Conservation (phyloP, 371 early-diverging fungal species). For the Fennellomyces sp. region DNA sequence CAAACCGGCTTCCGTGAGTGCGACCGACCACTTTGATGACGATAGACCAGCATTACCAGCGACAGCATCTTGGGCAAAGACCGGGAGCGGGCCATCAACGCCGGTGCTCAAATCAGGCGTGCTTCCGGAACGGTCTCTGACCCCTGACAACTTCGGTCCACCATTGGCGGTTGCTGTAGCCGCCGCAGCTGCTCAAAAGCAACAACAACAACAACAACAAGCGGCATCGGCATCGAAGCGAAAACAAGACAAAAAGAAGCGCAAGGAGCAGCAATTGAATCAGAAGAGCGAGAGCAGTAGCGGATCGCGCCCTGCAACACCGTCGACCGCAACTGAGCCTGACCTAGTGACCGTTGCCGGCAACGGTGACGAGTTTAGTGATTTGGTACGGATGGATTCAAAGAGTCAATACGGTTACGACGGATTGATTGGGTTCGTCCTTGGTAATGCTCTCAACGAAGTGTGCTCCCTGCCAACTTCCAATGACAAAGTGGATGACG, state of each 20-base stretch:
- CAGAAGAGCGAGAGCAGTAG: slow-evolving; percentile 28
- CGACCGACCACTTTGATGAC: slow-evolving; percentile 18
- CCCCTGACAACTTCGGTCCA: slow-evolving; percentile 53
- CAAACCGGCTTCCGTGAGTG: slow-evolving; percentile 7
- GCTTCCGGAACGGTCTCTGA: slow-evolving; percentile 37
- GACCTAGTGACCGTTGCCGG: background rate
- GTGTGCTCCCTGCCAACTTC: slow-evolving; percentile 14
- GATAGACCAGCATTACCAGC: slow-evolving; percentile 64
- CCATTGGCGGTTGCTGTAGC: slow-evolving; percentile 56
- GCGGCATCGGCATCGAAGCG: slow-evolving; percentile 33
- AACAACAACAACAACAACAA: slow-evolving; percentile 23
- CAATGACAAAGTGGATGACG: slow-evolving; percentile 12
- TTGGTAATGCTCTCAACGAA: slow-evolving; percentile 40
- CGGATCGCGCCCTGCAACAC: slow-evolving; percentile 18
- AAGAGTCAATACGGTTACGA: slow-evolving; percentile 13
- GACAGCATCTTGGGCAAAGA: slow-evolving; percentile 68
- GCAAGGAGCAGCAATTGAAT: slow-evolving; percentile 31
- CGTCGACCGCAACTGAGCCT: slow-evolving; percentile 5
- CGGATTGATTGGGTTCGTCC: slow-evolving; percentile 37
- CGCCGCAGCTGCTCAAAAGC: slow-evolving; percentile 54
- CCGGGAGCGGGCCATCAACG: slow-evolving; percentile 52
- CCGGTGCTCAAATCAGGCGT: slow-evolving; percentile 39
- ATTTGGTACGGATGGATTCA: background rate
- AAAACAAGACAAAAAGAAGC: slow-evolving; percentile 47
- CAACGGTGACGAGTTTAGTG: slow-evolving; percentile 4